These are phyloP conservation scores for Sugiyamaella chiloensis DNA, from an alignment of 805 yeast species.

Conservation along the genomic window DNA sequence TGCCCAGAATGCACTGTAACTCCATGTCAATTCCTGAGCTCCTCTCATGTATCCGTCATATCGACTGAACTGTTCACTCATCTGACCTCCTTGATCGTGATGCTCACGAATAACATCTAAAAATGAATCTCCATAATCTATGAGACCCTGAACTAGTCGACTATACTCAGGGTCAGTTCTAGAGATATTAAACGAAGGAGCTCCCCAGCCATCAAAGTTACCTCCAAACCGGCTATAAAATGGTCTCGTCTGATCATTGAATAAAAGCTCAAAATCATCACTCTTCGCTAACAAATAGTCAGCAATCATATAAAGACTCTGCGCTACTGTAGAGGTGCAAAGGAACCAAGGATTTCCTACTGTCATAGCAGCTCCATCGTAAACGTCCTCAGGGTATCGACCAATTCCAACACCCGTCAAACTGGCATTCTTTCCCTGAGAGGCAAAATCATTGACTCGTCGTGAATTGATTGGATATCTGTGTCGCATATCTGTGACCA, in stretches of 20 bases:
- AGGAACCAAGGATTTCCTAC: constrained; percentile 96
- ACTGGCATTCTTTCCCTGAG: constrained; percentile 14
- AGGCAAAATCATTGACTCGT: constrained; percentile 19
- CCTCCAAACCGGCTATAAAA: constrained; percentile 21
- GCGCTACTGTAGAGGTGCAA: constrained; percentile 37
- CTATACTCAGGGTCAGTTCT: constrained; percentile 16
- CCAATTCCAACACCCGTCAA: constrained; percentile 68
- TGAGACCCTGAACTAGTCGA: constrained; percentile 21
- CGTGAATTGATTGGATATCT: constrained; percentile 69
- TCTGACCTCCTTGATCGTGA: constrained; percentile 57
- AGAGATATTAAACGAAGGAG: constrained; percentile 8
- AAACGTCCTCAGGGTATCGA: constrained; percentile 87
- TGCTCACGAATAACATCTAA: constrained; percentile 46
- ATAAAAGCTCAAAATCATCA: constrained; percentile 15
- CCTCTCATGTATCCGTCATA: constrained; percentile 84
- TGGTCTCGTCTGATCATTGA: constrained; percentile 12
- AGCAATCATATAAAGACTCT: constrained; percentile 32
- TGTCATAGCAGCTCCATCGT: constrained; percentile 66
- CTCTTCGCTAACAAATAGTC: constrained; percentile 25
- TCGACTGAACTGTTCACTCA: constrained; percentile 87
- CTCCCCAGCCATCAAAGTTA: constrained; percentile 22
- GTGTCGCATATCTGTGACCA: constrained; percentile 65
- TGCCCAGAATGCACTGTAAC: constrained; percentile 73
- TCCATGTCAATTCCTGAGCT: constrained; percentile 86
- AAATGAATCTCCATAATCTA: constrained; percentile 48